Evolutionary conservation across 2,329 filamentous ascomycete species (phyloP), one percentile per base, ranked within the genome.

Genomic region (Diaporthe longicolla): DNA sequence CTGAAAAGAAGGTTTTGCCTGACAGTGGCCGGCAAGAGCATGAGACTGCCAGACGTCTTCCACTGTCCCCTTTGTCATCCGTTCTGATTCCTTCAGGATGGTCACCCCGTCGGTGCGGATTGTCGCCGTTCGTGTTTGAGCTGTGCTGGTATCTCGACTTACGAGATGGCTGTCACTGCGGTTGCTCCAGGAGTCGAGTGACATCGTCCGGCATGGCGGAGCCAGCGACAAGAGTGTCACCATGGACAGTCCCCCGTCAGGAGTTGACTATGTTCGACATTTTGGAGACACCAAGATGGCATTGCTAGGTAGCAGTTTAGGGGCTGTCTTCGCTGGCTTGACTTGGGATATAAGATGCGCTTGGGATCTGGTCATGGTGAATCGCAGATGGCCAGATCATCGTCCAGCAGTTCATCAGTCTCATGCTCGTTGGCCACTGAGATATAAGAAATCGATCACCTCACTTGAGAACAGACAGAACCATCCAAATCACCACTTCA

Each of bases 81-180:
- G 61, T 52, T 43, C 21, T 9, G 15, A 45, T 70, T 73, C 73
- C 73, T 75, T 43, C 71, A 75, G 73, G 73, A 75, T 71, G 73
- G 7, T 58, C 63, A 75, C 70, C 73, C 73, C 58, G 35, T 43
- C 58, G 40, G 26, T 55, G 26, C 57, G 32, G 52, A 66, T 48
- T 55, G 29, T 65, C 37, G 35, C 57, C 29, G 50, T 10, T 32
- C 65, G 48, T 40, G 24, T 45, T 43, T n/a, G 8, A 40, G 37
- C 17, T 32, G 7, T 29, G 45, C 9, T 35, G 48, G 45, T 40
- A 48, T 21, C 54, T 26, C 21, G n/a, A 32, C 24, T 37, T 40
- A 9, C 7, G 32, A 29, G 15, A 32, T n/a, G 66, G 52, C 37
- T 59, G 65, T 48, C 21, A 29, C 1, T 21, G n/a, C 21, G 66